phyloP scores from a whole-genome alignment of 2,329 filamentous ascomycete species.

The Venturia effusa region DNA sequence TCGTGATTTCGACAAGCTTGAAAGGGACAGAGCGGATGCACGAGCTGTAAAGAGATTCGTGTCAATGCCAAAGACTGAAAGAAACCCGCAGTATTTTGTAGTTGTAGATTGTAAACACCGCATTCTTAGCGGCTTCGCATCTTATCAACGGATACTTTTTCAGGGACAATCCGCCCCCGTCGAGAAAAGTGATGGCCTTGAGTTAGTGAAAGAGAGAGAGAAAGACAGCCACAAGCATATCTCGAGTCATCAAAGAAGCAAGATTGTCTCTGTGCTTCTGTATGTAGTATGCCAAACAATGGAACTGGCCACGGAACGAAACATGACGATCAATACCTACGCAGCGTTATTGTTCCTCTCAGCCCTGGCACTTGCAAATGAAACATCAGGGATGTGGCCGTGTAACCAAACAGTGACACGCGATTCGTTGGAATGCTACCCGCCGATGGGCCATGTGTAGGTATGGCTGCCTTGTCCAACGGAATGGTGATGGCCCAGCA shows the following conservation, averaged over 20 bases:
- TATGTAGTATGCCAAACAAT: not conserved
- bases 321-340: not conserved
- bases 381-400: not conserved
- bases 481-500: not conserved
- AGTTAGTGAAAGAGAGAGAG: not conserved
- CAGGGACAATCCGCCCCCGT: not conserved
- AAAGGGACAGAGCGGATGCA: too few species aligned
- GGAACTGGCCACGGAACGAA: not conserved
- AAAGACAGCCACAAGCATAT: not conserved
- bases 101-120: not conserved
- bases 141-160: not conserved
- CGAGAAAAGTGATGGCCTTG: not conserved
- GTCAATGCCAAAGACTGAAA: not conserved
- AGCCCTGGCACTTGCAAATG: slow-evolving; percentile 4
- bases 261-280: not conserved
- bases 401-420: not conserved
- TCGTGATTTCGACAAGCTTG: too few species aligned
- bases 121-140: not conserved
- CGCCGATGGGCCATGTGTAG: not conserved
- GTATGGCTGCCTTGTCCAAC: slow-evolving; percentile 6
- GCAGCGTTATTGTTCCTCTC: not conserved
- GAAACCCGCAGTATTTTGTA: too few species aligned
- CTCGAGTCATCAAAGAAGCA: not conserved
- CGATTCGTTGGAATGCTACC: not conserved
- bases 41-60: too few species aligned